Evolutionary conservation across 2,329 filamentous ascomycete genomes (phyloP), one percentile per base, ranked within the genome.

Genomic region (Epichloe brachyelytri): DNA sequence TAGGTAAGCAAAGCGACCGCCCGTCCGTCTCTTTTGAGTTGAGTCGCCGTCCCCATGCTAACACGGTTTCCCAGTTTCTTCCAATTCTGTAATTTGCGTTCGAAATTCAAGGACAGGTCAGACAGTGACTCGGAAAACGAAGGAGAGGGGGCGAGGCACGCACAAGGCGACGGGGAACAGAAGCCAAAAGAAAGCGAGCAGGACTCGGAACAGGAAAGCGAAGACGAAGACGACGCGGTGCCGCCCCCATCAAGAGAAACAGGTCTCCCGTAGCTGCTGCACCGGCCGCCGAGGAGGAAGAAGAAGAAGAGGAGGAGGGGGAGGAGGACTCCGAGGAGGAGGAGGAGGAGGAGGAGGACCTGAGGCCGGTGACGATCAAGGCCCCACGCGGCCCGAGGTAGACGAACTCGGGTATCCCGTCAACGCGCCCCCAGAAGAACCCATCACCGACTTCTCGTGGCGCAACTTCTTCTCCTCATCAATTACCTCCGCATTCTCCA

Each of bases 401-500:
- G 90, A 96, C 65, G 91, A 96, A 65, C 76, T 95, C 15, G 90
- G 90, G 48, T 88, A 88, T 60, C 88, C 88, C 0, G 78, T 84
- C 51, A 78, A 79, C 53, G 78, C 84, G 2, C 73, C 85, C 7
- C 87, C 88, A 0, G 69, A 76, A 2, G 78, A 83, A 54, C 88
- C 88, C 33, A 90, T 97, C 56, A 95, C 88, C 1, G 82, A 83
- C 61, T 97, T 90, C 71, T 95, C 88, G 12, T 88, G 88, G 68
- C 87, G 93, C 59, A 95, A 95, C 66, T 95, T 97, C 73, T 95
- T 95, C 73, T 86, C 88, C 80, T 86, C 43, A 96, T 96, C 72
- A 97, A 95, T 69, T 91, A 94, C 68, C 76, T 98, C 19, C 88
- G 94, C 57, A 83, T 96, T 53, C 87, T 98, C 79, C 93, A 98